These are phyloP conservation scores for Cryptococcus jaspeensis DNA, from an alignment of 1,284 basidiomycete species.

Conservation along the genomic window DNA sequence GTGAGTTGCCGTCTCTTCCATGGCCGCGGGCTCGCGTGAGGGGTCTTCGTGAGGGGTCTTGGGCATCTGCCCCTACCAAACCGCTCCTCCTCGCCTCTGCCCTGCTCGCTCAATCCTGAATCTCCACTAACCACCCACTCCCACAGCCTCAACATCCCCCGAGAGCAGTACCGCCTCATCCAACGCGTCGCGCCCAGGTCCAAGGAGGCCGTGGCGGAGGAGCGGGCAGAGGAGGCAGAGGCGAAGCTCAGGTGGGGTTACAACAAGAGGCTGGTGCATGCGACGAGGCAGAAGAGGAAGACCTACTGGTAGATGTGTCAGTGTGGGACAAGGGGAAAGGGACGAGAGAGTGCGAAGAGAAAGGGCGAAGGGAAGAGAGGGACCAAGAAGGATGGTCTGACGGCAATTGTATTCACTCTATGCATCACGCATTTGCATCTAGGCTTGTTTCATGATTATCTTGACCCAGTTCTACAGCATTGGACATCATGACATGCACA, in stretches of 20 bases:
- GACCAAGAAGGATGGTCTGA: neutral
- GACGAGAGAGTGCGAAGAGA: no score
- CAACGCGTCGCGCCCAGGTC: slow-evolving; percentile 34
- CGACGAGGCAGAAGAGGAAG: slow-evolving; percentile 40
- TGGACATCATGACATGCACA: no score
- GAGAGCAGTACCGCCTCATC: slow-evolving; percentile 29
- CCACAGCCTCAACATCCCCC: slow-evolving; percentile 27
- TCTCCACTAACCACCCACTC: neutral
- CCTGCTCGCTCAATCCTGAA: neutral
- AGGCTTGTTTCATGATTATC: no score
- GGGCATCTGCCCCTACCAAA: neutral
- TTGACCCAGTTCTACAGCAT: no score
- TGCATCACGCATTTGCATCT: neutral
- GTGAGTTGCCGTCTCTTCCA: slow-evolving; percentile 28
- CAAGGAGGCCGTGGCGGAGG: slow-evolving; percentile 10
- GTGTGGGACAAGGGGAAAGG: neutral
- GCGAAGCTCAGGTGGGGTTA: slow-evolving; percentile 39
- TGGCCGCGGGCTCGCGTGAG: neutral
- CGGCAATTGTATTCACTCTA: neutral
- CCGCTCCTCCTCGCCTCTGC: neutral
- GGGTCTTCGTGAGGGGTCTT: neutral
- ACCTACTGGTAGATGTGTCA: slow-evolving; percentile 40
- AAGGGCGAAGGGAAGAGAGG: neutral
- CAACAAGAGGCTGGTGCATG: slow-evolving; percentile 36
- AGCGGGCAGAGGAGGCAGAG: slow-evolving; percentile 17